phyloP scores from a whole-genome alignment of 495 filamentous ascomycete genomes.

The Talaromyces borbonicus region DNA sequence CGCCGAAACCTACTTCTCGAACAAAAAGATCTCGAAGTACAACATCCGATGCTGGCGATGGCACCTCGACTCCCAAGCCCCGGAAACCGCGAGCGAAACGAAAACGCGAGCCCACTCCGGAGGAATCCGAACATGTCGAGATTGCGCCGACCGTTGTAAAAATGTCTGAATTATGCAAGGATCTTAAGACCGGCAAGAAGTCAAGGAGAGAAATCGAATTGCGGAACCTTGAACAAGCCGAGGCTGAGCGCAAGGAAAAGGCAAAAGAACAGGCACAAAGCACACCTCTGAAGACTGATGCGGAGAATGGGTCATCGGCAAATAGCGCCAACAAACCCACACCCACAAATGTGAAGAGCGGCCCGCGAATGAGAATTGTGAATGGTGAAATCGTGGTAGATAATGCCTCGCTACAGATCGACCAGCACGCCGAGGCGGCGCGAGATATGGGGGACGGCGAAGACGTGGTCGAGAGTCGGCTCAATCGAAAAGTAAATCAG shows the following conservation, averaged over 20 bases:
- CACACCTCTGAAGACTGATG: constrained; percentile 16
- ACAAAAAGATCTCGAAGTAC: neutral
- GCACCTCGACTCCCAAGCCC: constrained; percentile 14
- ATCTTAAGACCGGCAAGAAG: constrained; percentile 66
- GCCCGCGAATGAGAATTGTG: constrained; percentile 58
- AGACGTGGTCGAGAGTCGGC: constrained; percentile 65
- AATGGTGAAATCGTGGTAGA: constrained; percentile 81
- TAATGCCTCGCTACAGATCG: constrained; percentile 62
- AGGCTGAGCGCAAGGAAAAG: constrained; percentile 37
- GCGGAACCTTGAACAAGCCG: constrained; percentile 42
- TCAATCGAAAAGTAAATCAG: constrained; percentile 67
- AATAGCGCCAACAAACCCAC: constrained; percentile 10
- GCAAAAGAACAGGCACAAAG: constrained; percentile 23
- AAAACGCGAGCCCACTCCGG: constrained; percentile 56
- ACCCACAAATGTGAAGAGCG: constrained; percentile 22
- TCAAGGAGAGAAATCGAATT: constrained; percentile 60
- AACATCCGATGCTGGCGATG: neutral
- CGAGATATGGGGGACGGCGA: constrained; percentile 48
- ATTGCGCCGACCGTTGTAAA: constrained; percentile 61
- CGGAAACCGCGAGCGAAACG: constrained; percentile 26
- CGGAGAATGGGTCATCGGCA: constrained; percentile 20
- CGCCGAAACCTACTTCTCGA: neutral
- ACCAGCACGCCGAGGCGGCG: constrained; percentile 62
- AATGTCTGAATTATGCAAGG: constrained; percentile 76
- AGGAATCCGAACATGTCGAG: constrained; percentile 61